Conservation (phyloP, 2,329 filamentous ascomycete species). For the Epicoccum nigrum region DNA sequence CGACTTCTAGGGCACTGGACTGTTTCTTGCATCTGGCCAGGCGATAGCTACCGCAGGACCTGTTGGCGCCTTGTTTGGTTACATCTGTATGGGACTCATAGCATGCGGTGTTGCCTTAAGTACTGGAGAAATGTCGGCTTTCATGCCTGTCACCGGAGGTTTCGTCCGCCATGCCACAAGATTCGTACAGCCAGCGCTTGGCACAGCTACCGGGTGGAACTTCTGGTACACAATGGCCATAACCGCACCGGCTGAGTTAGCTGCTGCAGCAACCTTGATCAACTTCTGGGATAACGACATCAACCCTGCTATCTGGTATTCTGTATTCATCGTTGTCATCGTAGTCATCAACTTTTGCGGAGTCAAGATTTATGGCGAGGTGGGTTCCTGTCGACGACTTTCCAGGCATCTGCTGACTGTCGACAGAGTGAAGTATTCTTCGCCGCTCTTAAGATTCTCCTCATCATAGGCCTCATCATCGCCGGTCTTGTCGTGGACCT, state of each 20-base stretch:
- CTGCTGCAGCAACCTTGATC: conserved; percentile 72
- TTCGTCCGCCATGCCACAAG: conserved; percentile 16
- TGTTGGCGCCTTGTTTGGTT: conserved; percentile 1
- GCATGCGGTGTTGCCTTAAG: conserved; percentile 26
- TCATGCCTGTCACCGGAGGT: conserved; percentile 29
- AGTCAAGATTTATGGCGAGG: conserved; percentile 23
- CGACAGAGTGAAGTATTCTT: conserved; percentile 59
- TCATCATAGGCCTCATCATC: conserved; percentile 7
- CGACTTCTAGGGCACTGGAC: conserved; percentile 1
- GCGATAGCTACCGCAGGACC: conserved; percentile 7
- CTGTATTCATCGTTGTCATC: conserved; percentile 19
- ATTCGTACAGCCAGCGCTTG: conserved; percentile 52
- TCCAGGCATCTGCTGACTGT: background rate
- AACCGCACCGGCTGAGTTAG: conserved; percentile 59
- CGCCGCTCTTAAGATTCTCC: conserved; percentile 45
- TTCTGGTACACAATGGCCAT: conserved; percentile 3
- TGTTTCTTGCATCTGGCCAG: conserved; percentile 9
- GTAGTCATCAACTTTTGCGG: conserved; percentile 15
- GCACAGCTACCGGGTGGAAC: conserved; percentile 24
- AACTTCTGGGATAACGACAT: conserved; percentile 67
- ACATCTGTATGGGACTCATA: conserved; percentile 8
- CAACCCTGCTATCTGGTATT: conserved; percentile 17
- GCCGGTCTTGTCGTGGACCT: conserved; percentile 8
- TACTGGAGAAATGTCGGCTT: conserved; percentile 39
- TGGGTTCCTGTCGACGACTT: background rate